Percentiles rank a stretch among this genome's conserved stretches.
These are phyloP conservation scores for Penicillium odoratum DNA, from an alignment of 495 filamentous ascomycete species.

Conservation along the genomic window DNA sequence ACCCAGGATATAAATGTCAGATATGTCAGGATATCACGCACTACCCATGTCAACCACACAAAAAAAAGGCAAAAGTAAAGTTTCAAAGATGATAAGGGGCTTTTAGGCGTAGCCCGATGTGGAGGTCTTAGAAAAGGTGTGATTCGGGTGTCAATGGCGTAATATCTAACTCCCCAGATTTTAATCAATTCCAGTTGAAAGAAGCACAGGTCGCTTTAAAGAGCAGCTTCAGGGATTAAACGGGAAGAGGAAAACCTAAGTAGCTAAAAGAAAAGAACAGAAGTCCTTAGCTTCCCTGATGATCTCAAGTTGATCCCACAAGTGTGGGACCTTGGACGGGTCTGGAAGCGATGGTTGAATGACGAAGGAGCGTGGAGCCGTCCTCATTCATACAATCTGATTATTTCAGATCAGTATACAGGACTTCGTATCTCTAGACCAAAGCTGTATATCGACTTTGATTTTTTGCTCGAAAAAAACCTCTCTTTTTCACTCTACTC, in stretches of 20 bases:
- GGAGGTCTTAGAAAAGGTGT: slow-evolving; percentile 19
- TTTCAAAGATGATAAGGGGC: slow-evolving; percentile 12
- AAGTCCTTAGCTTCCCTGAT: slow-evolving; percentile 7
- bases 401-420: background rate
- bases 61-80: slow-evolving; percentile 10
- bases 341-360: slow-evolving; percentile 34
- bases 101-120: slow-evolving; percentile 2
- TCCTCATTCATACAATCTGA: background rate
- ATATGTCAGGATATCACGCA: slow-evolving; percentile 16
- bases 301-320: slow-evolving; percentile 18
- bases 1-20: slow-evolving; percentile 24
- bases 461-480: background rate
- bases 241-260: background rate
- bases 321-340: slow-evolving; percentile 22
- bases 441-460: background rate
- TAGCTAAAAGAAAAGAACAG: slow-evolving; percentile 10
- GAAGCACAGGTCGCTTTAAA: slow-evolving; percentile 8
- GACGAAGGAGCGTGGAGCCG: slow-evolving; percentile 31
- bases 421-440: background rate
- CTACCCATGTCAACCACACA: slow-evolving; percentile 14
- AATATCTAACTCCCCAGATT: slow-evolving; percentile 32
- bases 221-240: background rate
- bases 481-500: background rate
- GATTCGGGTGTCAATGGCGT: slow-evolving; percentile 29
- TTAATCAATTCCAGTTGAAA: slow-evolving; percentile 3